Evolutionary conservation across 495 filamentous ascomycete genomes (phyloP).

Genomic region (Penicillium salamii): DNA sequence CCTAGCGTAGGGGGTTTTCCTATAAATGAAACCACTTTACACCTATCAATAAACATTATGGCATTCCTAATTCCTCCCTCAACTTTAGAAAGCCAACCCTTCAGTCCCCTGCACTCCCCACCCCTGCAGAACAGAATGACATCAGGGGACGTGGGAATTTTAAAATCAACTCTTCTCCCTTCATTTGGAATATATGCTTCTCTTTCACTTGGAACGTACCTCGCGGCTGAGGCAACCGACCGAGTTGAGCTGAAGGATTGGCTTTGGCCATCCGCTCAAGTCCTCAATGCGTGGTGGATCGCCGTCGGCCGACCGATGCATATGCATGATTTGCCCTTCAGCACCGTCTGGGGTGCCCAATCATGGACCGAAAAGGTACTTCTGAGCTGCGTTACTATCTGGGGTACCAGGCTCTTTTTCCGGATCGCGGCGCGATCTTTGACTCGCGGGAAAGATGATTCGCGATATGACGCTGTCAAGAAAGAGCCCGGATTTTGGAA

Average conservation of each 20-base stretch:
- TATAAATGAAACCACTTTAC: background rate
- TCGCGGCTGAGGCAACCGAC: constrained; percentile 43
- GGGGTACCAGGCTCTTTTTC: constrained; percentile 53
- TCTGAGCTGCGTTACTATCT: constrained; percentile 50
- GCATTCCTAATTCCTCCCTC: constrained; percentile 3
- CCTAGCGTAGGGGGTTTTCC: too few species aligned
- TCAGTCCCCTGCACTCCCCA: background rate
- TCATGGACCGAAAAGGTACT: constrained; percentile 51
- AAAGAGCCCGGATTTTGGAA: constrained; percentile 53
- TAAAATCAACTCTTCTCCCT: constrained; percentile 50
- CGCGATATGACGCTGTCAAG: constrained; percentile 50
- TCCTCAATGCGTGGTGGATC: constrained; percentile 58
- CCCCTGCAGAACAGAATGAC: background rate
- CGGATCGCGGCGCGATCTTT: constrained; percentile 45
- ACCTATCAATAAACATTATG: background rate
- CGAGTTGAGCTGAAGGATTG: constrained; percentile 56
- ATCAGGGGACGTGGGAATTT: constrained; percentile 38
- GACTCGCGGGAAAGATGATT: constrained; percentile 49
- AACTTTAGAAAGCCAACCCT: constrained; percentile 3
- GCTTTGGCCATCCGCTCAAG: constrained; percentile 53
- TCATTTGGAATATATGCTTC: constrained; percentile 44
- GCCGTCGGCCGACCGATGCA: constrained; percentile 48
- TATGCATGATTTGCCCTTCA: constrained; percentile 34
- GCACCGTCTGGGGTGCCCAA: constrained; percentile 39
- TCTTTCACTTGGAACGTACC: constrained; percentile 46